A percentile compares a stretch with the other conserved stretches of the same genome.
These are phyloP conservation scores for Leccinum fallax DNA, from an alignment of 1,284 basidiomycete genomes.

Conservation along the genomic window DNA sequence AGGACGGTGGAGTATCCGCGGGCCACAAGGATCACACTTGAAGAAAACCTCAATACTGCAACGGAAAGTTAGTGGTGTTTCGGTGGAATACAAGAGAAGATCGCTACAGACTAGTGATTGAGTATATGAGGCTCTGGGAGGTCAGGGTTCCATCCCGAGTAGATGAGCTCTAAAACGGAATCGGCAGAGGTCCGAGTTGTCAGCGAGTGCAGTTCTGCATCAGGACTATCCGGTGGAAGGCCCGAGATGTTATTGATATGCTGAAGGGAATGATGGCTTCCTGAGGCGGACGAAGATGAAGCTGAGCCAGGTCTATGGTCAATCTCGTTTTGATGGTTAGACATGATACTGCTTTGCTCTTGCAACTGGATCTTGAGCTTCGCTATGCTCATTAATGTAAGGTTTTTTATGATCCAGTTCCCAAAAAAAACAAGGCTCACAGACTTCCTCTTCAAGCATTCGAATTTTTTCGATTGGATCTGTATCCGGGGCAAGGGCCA, in stretches of 20 bases:
- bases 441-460: conserved; percentile 75
- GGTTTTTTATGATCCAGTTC: conserved; percentile 4
- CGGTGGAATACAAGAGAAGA: conserved; percentile 8
- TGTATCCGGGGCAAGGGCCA: conserved; percentile 69
- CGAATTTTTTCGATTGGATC: conserved; percentile 76
- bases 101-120: conserved; percentile 65
- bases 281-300: conserved; percentile 25
- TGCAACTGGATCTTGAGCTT: conserved; percentile 64
- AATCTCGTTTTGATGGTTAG: conserved; percentile 13
- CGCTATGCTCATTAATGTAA: conserved; percentile 42
- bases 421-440: conserved; percentile 42
- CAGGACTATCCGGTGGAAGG: conserved; percentile 49
- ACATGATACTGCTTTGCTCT: conserved; percentile 44
- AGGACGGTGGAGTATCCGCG: conserved; percentile 74
- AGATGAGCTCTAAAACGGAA: conserved; percentile 62
- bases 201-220: conserved; percentile 48
- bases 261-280: conserved; percentile 8
- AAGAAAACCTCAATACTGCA: conserved; percentile 79
- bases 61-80: conserved; percentile 6
- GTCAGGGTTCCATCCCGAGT: conserved; percentile 80
- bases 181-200: conserved; percentile 44
- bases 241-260: conserved; percentile 12
- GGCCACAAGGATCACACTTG: conserved; percentile 79
- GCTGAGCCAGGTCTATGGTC: conserved; percentile 25
- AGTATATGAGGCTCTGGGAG: conserved; percentile 71